Percentiles rank a stretch among this genome's conserved stretches.
These are phyloP conservation scores for Cryptococcus floricola DNA, from an alignment of 1,284 basidiomycete species.

Conservation along the genomic window DNA sequence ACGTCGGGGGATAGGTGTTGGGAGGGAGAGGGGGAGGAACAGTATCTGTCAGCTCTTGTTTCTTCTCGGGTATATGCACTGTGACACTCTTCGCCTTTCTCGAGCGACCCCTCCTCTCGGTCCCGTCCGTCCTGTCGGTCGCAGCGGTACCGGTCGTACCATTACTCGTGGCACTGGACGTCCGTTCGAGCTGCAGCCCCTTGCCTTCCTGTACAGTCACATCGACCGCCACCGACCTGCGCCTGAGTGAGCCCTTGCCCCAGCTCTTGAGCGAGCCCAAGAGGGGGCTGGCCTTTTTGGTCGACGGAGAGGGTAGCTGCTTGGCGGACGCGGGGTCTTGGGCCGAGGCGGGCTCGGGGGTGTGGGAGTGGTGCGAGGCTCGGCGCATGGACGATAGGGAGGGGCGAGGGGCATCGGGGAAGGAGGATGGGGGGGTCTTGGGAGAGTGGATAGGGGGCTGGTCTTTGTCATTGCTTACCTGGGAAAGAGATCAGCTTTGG, in stretches of 20 bases:
- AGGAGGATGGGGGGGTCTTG: not conserved
- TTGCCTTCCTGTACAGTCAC: not conserved
- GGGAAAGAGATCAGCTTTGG: not conserved
- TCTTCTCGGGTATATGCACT: slow-evolving; percentile 1
- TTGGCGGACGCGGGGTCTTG: not conserved
- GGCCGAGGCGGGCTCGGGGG: not conserved
- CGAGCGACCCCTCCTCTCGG: slow-evolving; percentile 7
- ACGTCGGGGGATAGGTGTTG: slow-evolving; percentile 1
- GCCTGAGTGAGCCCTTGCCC: too few species aligned
- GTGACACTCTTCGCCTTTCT: slow-evolving; percentile 3
- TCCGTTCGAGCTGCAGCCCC: not conserved
- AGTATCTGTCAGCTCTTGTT: slow-evolving; percentile 7
- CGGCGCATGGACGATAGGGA: not conserved
- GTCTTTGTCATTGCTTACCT: not conserved
- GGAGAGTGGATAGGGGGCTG: not conserved
- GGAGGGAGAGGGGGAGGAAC: slow-evolving; percentile 7
- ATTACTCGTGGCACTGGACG: too few species aligned
- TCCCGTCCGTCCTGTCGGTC: slow-evolving; percentile 1
- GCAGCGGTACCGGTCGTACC: not conserved
- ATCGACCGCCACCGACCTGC: not conserved
- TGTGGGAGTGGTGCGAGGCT: not conserved
- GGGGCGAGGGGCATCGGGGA: too few species aligned
- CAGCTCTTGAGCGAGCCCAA: too few species aligned
- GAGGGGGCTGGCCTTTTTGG: not conserved
- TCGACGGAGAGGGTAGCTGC: too few species aligned